phyloP scores from a whole-genome alignment of 495 filamentous ascomycete species.

The Neurospora sp. region DNA sequence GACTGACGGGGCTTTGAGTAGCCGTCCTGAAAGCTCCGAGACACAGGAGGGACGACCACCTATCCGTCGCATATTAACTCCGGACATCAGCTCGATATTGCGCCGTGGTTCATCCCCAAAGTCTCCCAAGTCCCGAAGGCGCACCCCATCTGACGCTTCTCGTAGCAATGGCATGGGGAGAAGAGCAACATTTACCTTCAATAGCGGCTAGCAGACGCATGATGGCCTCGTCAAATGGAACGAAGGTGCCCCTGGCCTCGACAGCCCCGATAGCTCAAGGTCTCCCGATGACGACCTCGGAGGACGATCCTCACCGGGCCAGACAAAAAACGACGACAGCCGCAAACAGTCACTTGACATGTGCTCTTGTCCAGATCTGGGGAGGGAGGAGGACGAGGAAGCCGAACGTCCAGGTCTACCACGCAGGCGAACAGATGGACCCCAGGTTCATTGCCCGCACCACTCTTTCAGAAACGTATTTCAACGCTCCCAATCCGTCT shows the following conservation, averaged over 20 bases:
- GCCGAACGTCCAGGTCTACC: neutral
- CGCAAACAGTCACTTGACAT: slow-evolving; percentile 3
- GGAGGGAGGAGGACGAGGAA: neutral
- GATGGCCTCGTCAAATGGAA: neutral
- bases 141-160: neutral
- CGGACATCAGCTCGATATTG: neutral
- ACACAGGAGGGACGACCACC: neutral
- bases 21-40: neutral
- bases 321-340: neutral
- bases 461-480: neutral
- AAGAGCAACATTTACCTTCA: neutral
- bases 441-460: neutral
- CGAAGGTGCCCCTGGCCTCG: neutral
- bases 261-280: neutral
- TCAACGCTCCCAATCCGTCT: slow-evolving; percentile 11
- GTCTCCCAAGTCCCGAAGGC: neutral
- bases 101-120: neutral
- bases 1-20: neutral
- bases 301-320: neutral
- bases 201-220: neutral
- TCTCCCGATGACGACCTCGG: neutral
- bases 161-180: neutral
- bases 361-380: slow-evolving; percentile 8
- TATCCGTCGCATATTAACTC: neutral
- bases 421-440: neutral